These are phyloP conservation scores for Rhizopogon roseolus DNA, from an alignment of 768 basidiomycete genomes.

Conservation along the genomic window DNA sequence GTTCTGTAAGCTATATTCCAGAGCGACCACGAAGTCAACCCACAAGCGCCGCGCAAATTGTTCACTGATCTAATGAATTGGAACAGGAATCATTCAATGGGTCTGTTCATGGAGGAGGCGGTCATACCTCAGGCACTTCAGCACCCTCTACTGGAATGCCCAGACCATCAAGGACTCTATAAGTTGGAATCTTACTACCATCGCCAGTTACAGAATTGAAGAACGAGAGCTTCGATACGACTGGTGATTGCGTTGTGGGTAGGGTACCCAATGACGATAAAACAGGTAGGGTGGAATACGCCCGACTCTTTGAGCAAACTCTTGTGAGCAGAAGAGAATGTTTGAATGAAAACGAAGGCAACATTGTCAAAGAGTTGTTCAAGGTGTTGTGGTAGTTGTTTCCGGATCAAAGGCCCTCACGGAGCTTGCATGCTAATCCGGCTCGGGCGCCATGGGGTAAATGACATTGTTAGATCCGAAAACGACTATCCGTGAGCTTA, in stretches of 20 bases:
- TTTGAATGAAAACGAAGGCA: slow-evolving; percentile 6
- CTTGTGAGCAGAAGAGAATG: background rate
- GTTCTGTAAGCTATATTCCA: background rate
- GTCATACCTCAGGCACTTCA: slow-evolving; percentile 65
- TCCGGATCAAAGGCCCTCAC: background rate
- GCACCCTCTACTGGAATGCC: slow-evolving; percentile 73
- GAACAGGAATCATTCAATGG: slow-evolving; percentile 4
- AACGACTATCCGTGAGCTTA: background rate
- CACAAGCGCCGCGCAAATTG: slow-evolving; percentile 61
- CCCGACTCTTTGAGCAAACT: slow-evolving; percentile 10
- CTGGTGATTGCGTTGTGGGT: slow-evolving; percentile 49
- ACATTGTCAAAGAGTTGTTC: slow-evolving; percentile 12
- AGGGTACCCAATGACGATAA: slow-evolving; percentile 22
- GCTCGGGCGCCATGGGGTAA: background rate
- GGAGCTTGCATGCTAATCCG: background rate
- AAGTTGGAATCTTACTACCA: slow-evolving; percentile 73
- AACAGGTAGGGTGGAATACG: slow-evolving; percentile 5
- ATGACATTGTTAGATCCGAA: background rate
- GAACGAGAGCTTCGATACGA: slow-evolving; percentile 68
- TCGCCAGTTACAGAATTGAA: slow-evolving; percentile 71
- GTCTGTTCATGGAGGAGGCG: background rate
- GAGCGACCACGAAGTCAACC: slow-evolving; percentile 12
- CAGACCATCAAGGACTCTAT: slow-evolving; percentile 77
- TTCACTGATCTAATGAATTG: slow-evolving; percentile 56
- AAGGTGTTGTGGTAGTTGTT: background rate